phyloP scores from a whole-genome alignment of 2,329 filamentous ascomycete genomes.

The Colletotrichum sansevieriae region DNA sequence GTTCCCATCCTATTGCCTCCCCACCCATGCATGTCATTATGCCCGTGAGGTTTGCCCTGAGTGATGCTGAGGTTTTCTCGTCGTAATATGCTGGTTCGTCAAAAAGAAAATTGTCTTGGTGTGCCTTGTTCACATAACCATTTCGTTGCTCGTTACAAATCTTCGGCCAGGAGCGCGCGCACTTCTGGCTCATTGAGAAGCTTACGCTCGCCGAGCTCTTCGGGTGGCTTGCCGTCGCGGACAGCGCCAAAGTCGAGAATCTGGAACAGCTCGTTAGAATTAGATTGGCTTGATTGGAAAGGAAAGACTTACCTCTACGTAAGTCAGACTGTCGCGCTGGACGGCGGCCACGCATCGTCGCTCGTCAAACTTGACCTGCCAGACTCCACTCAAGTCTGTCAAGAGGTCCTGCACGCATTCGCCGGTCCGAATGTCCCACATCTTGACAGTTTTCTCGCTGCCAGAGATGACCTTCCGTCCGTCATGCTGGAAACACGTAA shows the following conservation, averaged over 20 bases:
- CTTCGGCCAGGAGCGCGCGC: slow-evolving; percentile 63
- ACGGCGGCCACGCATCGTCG: slow-evolving; percentile 95
- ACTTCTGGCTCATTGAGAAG: slow-evolving; percentile 71
- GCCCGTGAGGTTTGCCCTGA: slow-evolving; percentile 25
- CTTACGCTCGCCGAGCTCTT: slow-evolving; percentile 84
- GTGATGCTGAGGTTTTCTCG: slow-evolving; percentile 33
- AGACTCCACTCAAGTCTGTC: slow-evolving; percentile 94
- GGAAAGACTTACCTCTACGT: slow-evolving; percentile 83
- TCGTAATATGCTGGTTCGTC: slow-evolving; percentile 34
- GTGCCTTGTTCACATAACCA: slow-evolving; percentile 8
- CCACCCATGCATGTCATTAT: slow-evolving; percentile 35
- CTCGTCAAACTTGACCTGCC: slow-evolving; percentile 99
- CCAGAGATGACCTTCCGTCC: slow-evolving; percentile 96
- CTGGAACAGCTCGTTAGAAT: slow-evolving; percentile 59
- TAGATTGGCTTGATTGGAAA: not conserved
- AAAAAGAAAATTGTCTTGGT: slow-evolving; percentile 24
- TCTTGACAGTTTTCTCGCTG: slow-evolving; percentile 94
- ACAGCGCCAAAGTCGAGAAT: slow-evolving; percentile 97
- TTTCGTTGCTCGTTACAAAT: slow-evolving; percentile 43
- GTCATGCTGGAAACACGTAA: slow-evolving; percentile 99
- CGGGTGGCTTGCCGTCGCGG: slow-evolving; percentile 84
- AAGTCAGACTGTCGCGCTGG: slow-evolving; percentile 91
- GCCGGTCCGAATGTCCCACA: slow-evolving; percentile 96
- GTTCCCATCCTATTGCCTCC: slow-evolving; percentile 25
- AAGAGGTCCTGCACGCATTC: slow-evolving; percentile 93